phyloP scores from a whole-genome alignment of 2,329 filamentous ascomycete genomes.

The Cercospora sp. region DNA sequence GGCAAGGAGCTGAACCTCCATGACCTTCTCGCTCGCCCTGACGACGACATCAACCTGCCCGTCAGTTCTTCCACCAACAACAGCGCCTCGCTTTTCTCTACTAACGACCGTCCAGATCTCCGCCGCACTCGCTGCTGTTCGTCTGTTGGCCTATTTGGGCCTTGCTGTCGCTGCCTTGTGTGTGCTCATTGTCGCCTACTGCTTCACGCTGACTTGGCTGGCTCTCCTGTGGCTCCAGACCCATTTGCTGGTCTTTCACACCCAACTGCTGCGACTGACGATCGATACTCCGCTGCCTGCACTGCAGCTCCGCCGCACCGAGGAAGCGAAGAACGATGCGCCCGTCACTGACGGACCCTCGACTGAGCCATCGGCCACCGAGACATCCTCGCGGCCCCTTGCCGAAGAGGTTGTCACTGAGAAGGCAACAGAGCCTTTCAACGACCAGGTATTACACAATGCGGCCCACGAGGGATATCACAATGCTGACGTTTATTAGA shows the following conservation, averaged over 20 bases:
- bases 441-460: not conserved
- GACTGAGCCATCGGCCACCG: not conserved
- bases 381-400: not conserved
- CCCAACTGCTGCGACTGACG: conserved; percentile 13
- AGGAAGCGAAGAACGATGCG: not conserved
- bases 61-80: conserved; percentile 4
- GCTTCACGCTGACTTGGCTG: conserved; percentile 22
- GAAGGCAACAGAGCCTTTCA: not conserved
- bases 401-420: not conserved
- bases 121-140: conserved; percentile 15
- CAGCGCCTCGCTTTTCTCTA: not conserved
- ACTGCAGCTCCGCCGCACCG: not conserved
- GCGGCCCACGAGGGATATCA: not conserved
- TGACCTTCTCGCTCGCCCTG: not conserved
- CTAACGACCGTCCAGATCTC: conserved; percentile 17
- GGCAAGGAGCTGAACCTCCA: not conserved
- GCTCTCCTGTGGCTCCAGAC: conserved; percentile 22
- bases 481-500: not conserved
- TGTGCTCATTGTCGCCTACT: conserved; percentile 15
- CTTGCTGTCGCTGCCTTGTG: conserved; percentile 18
- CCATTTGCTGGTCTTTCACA: conserved; percentile 13
- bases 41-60: conserved; percentile 11
- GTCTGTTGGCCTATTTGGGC: conserved; percentile 13
- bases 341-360: not conserved
- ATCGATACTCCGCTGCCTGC: conserved; percentile 8